Evolutionary conservation across 2,329 filamentous ascomycete species (phyloP), one percentile per base, ranked within the genome.

Genomic region (Ceratocystis colombiana): DNA sequence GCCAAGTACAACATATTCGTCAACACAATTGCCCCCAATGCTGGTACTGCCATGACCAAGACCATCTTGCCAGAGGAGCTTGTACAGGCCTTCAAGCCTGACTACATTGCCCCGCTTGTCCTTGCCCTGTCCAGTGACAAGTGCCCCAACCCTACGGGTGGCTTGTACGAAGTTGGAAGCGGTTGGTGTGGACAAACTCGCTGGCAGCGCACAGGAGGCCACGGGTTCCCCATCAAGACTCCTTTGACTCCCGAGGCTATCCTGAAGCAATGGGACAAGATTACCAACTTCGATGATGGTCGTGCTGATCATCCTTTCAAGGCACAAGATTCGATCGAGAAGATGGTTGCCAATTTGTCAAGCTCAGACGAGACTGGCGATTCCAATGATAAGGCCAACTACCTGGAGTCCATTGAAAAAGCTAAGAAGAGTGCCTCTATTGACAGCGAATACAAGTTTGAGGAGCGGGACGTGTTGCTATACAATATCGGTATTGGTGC

Each of bases 81-180:
- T 79, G 92, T 99, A 20, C 92, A 97, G 80, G 93, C 94, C 59
- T 96, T 99, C 83, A 99, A 97, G 86, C 94, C 94, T 68, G 93
- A 97, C 74, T 97, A 96, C 77, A 92, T 99, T 76, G 94, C 94
- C 64, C 94, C 94, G 68, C 79, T 97, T 46, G 92, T 99, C 64
- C 85, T 93, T 66, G 85, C 92, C 55, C 88, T 99, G 67, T 81
- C 77, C 76, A 90, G 86, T 75, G 94, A 99, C 79, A 89, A 90
- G 78, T 86, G 91, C 64, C 93, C 94, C 33, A 85, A 88, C 71
- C 84, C 86, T 17, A 96, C 91, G 67, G 93, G 93, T 70, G 88
- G 87, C 64, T 83, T 99, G 61, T 99, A 91, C 78, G 94, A 99
- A 79, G 90, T 93, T 71, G 94, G 94, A 72, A 94, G 89, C 74